A percentile compares a stretch with the other conserved stretches of the same genome.
These are phyloP conservation scores for Termitomyces sp. DNA, from an alignment of 768 basidiomycete genomes.

Conservation along the genomic window DNA sequence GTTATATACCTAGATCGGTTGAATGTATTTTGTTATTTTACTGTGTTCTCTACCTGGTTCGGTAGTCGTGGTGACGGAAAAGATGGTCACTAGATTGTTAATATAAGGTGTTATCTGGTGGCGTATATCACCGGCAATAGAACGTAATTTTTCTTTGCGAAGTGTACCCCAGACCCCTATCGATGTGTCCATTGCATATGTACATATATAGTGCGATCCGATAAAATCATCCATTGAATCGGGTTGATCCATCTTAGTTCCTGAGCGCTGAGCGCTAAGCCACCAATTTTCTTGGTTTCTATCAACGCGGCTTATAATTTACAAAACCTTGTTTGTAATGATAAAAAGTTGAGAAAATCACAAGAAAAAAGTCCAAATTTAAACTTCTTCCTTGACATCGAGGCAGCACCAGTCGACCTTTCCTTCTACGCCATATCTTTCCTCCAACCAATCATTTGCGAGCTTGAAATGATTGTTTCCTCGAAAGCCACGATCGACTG, in stretches of 20 bases:
- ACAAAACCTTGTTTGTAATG: not conserved
- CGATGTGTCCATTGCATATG: not conserved
- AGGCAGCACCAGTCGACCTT: constrained; percentile 67
- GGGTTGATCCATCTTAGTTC: not conserved
- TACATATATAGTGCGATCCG: not conserved
- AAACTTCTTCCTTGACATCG: constrained; percentile 13
- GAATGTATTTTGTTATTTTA: constrained; percentile 18
- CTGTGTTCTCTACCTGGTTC: not conserved
- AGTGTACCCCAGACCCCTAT: not conserved
- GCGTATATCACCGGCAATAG: not conserved
- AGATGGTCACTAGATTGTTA: not conserved
- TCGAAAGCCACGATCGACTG: constrained; percentile 74
- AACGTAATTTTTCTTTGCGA: not conserved
- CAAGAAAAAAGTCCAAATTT: constrained; percentile 8
- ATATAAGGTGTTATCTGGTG: not conserved
- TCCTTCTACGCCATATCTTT: constrained; percentile 67
- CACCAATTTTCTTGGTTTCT: not conserved
- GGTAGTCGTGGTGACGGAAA: not conserved
- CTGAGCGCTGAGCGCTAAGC: not conserved
- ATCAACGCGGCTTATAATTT: not conserved
- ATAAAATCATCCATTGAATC: not conserved
- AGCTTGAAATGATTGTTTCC: constrained; percentile 86
- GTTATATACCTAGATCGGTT: constrained; percentile 20
- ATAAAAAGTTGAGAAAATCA: not conserved
- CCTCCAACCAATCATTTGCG: constrained; percentile 83